phyloP scores from a whole-genome alignment of 441 rosid genomes.

The Jatropha multifida region DNA sequence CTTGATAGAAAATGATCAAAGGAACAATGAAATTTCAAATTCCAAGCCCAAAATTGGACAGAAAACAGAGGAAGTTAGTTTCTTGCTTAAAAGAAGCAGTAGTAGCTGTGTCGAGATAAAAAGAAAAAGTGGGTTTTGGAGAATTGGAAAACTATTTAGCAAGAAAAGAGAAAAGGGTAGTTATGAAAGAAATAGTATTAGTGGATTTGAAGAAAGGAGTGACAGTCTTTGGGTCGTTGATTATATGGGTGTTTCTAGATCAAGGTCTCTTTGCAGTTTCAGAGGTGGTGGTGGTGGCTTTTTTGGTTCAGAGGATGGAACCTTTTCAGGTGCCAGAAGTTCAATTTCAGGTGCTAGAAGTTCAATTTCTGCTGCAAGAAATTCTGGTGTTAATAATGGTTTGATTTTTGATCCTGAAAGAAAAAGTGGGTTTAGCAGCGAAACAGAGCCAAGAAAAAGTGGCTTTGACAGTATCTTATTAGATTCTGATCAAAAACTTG shows the following conservation, averaged over 20 bases:
- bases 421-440: slow-evolving; percentile 50
- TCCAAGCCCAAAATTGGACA: slow-evolving; percentile 29
- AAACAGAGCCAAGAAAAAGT: slow-evolving; percentile 57
- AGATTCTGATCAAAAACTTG: slow-evolving; percentile 35
- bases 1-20: slow-evolving; percentile 65
- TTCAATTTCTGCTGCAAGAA: slow-evolving; percentile 83
- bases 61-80: slow-evolving; percentile 47
- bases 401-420: slow-evolving; percentile 54
- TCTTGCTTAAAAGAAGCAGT: slow-evolving; percentile 73
- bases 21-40: slow-evolving; percentile 24
- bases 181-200: slow-evolving; percentile 35
- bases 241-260: slow-evolving; percentile 72
- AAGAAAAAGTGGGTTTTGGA: slow-evolving; percentile 73
- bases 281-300: slow-evolving; percentile 49
- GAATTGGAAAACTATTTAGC: slow-evolving; percentile 68
- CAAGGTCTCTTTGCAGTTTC: slow-evolving; percentile 90
- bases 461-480: slow-evolving; percentile 32
- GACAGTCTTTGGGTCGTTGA: slow-evolving; percentile 77
- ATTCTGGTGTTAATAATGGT: slow-evolving; percentile 74
- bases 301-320: slow-evolving; percentile 71
- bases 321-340: slow-evolving; percentile 71
- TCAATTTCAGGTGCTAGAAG: slow-evolving; percentile 50
- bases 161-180: slow-evolving; percentile 54
- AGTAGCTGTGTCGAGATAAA: slow-evolving; percentile 90
- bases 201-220: slow-evolving; percentile 52